These are phyloP conservation scores for Xylaria curta DNA, from an alignment of 495 filamentous ascomycete species.

Conservation along the genomic window DNA sequence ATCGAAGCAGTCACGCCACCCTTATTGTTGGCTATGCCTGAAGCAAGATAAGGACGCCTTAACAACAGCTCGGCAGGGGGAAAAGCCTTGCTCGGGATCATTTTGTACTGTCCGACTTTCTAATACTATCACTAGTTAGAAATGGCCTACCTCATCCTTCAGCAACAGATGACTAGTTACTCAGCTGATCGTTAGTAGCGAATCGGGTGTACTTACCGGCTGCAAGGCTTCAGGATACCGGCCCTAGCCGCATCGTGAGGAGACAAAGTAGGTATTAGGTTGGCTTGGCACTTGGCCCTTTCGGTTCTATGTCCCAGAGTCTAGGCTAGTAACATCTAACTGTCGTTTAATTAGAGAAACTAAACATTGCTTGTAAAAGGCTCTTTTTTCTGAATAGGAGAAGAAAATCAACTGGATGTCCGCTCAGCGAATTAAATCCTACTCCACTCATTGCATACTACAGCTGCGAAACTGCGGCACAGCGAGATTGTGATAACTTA, in stretches of 20 bases:
- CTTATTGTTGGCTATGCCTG: background rate
- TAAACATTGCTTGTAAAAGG: background rate
- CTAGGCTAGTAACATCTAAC: background rate
- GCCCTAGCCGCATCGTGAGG: background rate
- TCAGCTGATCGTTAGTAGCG: slow-evolving; percentile 3
- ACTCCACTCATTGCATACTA: background rate
- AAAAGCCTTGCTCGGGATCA: background rate
- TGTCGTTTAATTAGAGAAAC: background rate
- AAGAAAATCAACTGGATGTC: background rate
- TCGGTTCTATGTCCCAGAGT: background rate
- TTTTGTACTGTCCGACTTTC: background rate
- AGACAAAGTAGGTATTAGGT: background rate
- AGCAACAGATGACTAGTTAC: background rate
- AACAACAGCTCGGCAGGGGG: background rate
- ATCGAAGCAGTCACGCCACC: background rate
- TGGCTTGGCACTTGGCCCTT: background rate
- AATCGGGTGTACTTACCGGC: slow-evolving; percentile 2
- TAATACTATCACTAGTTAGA: background rate
- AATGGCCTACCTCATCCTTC: background rate
- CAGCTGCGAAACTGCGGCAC: background rate
- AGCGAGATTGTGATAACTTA: background rate
- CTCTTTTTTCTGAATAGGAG: background rate
- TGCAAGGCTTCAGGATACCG: background rate
- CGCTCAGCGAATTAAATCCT: background rate
- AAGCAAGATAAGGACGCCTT: background rate